These are phyloP conservation scores for Coemansia sp. DNA, from an alignment of 192 early-diverging fungal species.

Conservation along the genomic window DNA sequence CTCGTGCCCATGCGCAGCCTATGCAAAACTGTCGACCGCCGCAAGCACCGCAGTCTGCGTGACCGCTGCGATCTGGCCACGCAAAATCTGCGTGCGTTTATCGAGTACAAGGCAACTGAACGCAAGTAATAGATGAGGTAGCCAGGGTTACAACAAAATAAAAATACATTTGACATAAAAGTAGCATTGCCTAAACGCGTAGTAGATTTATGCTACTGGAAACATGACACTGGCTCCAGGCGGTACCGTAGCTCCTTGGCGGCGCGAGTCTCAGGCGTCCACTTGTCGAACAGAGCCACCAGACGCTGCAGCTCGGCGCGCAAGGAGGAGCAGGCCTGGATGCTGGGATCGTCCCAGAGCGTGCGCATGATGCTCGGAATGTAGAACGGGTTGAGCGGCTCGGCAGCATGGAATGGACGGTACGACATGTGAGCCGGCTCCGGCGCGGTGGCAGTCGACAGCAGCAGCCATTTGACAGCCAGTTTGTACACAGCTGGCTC, in stretches of 20 bases:
- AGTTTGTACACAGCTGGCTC: conserved; percentile 80
- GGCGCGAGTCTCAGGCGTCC: conserved; percentile 70
- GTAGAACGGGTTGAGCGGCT: conserved; percentile 83
- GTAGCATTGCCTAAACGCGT: neutral
- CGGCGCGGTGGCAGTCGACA: conserved; percentile 46
- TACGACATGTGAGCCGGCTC: conserved; percentile 41
- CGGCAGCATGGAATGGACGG: conserved; percentile 62
- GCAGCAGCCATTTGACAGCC: conserved; percentile 53
- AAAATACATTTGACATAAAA: conserved; percentile 1
- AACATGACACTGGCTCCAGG: conserved; percentile 71
- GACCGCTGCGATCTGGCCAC: conserved; percentile 76
- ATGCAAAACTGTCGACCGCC: conserved; percentile 66
- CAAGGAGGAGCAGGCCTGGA: conserved; percentile 55
- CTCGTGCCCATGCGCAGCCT: conserved; percentile 53
- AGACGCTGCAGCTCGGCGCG: conserved; percentile 66
- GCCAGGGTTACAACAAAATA: neutral
- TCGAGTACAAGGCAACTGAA: conserved; percentile 85
- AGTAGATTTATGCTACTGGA: neutral
- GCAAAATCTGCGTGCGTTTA: conserved; percentile 78
- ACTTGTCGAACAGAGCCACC: conserved; percentile 67
- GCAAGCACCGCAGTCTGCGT: conserved; percentile 67
- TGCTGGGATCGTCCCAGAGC: conserved; percentile 68
- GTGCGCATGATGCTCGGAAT: conserved; percentile 93
- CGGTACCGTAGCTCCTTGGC: conserved; percentile 86
- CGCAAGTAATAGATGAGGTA: conserved; percentile 21